Evolutionary conservation across 306 rosid species (phyloP), one percentile per base, ranked within the genome.

Genomic region (Delonix regia): DNA sequence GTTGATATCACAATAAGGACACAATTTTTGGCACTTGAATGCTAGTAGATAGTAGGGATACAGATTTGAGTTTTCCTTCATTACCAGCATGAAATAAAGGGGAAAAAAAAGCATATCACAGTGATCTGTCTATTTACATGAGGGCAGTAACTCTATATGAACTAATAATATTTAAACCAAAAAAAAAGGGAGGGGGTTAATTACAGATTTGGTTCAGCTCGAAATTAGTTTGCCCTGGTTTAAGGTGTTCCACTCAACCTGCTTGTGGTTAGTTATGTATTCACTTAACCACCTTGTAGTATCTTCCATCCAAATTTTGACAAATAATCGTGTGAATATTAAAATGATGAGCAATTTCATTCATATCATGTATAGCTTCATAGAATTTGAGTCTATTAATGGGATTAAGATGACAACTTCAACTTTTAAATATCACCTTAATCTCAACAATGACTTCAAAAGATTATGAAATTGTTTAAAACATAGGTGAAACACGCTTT

Each of bases 111-210:
- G 70, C 70, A 64, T 38, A 36, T 44, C 49, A 64, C 4, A 34
- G 15, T 28, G 36, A 28, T 38, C 53, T 55, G 10, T 39, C 34
- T 39, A 62, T 13, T 55, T 42, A 24, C 21, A 24, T 6, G 71
- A 66, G 24, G 30, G 5, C 33, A 39, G 5, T 3, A 21, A 27
- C 60, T 18, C 18, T 18, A 48, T 47, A 42, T 16, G 24, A n/a
- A 18, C 19, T 65, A 82, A 28, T 16, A 76, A 63, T 76, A 62
- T 8, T 33, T 14, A 60, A 62, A 62, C 22, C 7, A 59, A 2
- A 12, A 13, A 62, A 21, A 7, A 33, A 33, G 45, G 68, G 9
- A 33, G 16, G 45, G 68, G 9, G 41, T 59, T 15, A 38, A 60
- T 60, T 60, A 28, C 66, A 60, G 10, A 25, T 30, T 39, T 15